Conservation (phyloP, 225 moss, liverwort and hornwort genomes). For the Marchantia paleacea region DNA sequence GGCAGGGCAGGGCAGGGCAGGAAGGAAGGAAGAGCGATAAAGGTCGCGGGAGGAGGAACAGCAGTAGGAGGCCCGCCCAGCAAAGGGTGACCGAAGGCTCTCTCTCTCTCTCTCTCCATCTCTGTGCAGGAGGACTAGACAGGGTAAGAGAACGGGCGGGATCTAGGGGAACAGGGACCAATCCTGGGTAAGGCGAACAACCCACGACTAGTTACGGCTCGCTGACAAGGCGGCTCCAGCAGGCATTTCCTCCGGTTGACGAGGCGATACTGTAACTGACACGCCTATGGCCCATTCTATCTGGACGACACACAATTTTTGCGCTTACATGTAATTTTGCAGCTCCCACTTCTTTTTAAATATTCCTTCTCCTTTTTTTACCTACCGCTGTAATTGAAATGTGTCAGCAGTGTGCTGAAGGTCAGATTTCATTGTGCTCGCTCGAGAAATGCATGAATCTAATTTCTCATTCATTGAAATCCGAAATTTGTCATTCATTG, state of each 20-base stretch:
- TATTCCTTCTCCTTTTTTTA: too few species aligned
- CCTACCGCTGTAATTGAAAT: too few species aligned
- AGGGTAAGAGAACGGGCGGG: constrained; percentile 11
- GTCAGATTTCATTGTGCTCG: too few species aligned
- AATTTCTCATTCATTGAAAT: too few species aligned
- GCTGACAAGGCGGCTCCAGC: constrained; percentile 19
- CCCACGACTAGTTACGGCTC: constrained; percentile 8
- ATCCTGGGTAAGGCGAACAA: neutral
- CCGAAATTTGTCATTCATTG: too few species aligned
- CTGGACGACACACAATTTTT: neutral
- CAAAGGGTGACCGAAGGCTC: neutral
- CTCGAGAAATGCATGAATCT: too few species aligned
- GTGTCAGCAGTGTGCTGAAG: too few species aligned
- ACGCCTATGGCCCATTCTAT: neutral
- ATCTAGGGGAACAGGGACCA: constrained; percentile 6
- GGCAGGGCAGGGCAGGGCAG: neutral
- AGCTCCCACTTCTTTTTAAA: too few species aligned
- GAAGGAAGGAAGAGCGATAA: neutral
- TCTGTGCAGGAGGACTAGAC: neutral
- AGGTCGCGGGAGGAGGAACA: neutral
- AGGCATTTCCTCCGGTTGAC: constrained; percentile 6
- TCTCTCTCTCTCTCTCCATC: too few species aligned
- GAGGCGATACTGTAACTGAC: constrained; percentile 13
- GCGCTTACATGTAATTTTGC: neutral
- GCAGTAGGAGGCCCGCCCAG: neutral